Evolutionary conservation across 805 yeast genomes (phyloP), one percentile per base, ranked within the genome.

Genomic region (Cyberlindnera euphorbiiphila): DNA sequence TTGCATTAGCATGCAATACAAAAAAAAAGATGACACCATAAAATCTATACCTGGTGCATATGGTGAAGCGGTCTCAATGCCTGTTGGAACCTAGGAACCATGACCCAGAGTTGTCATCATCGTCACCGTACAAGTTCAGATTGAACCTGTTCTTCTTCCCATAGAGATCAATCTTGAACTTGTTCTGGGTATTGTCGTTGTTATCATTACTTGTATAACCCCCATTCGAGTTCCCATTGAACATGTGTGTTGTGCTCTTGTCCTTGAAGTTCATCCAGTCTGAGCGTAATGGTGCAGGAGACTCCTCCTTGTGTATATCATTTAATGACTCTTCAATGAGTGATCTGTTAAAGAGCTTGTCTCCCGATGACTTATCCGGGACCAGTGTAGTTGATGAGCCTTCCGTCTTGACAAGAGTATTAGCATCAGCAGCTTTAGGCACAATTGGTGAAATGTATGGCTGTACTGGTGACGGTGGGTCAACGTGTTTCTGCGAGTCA

Each of bases 81-180:
- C 37, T 46, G 36, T 51, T 51, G 9, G 54, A 49, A 4, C 57
- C 57, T 35, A 52, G 35, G 32, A 51, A 46, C 57, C 57, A 51
- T n/a, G n/a, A n/a, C n/a, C n/a, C 42, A 10, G 36, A 36, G 3
- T 43, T 43, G 10, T 45, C 50, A 11, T 44, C 45, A 14, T 38
- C 43, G 34, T 41, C 42, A 9, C 33, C 50, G 30, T 55, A 55
- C 8, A 53, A 24, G 23, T 40, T 47, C 32, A 52, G 22, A 19
- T 50, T 53, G 32, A 37, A 45, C 14, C 47, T 48, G 29, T 55
- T 54, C 40, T 49, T 51, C 34, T 50, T 48, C 6, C 51, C 57
- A 32, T 54, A 55, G 15, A 55, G 35, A 18, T 55, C 56, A 34
- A 55, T 54, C 42, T 48, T 55, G 39, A 45, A 53, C 31, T 44